Base-by-base conservation (phyloP, 352 stramenopile species). In the Globisporangium orthogonon region DNA sequence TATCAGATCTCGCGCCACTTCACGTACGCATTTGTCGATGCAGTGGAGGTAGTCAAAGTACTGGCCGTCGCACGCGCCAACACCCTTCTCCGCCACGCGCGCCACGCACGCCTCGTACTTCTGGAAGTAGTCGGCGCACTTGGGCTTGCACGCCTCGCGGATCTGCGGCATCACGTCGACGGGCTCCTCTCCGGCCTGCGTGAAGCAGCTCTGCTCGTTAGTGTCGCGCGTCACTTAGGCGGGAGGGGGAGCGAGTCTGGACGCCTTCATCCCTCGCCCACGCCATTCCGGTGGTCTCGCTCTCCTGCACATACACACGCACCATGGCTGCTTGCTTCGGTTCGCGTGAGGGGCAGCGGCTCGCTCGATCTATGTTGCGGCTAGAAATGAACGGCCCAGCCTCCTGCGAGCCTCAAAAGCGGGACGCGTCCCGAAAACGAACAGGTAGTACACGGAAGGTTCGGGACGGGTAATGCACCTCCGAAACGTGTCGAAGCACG, bases 21-120 rank as follows among this genome's bases (percentile, higher is more conserved):
- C 15, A 83, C 81, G 51, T 88, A 96, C 89, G 74, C 94, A 98
- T 85, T 97, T 88, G 73, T 98, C 94, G 55, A 98, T 86, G 73
- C 94, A 98, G 78, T 97, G 87, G 64, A 97, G 78, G 62, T 91
- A 89, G 73, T 98, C 94, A 66, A 97, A 98, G 74, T 97, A 98
- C 81, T 97, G 96, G 64, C 89, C 90, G 65, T 97, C 91, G 70
- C 94, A 98, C 55, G 89, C 81, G 39, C 91, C 92, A 40, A 97
- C 87, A 51, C 89, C 89, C 74, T 96, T 97, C 62, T 78, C 79
- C 51, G 82, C 85, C 63, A 98, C 95, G 61, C 94, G 87, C 60
- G 94, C 76, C 49, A 96, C 73, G 69, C 94, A 98, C 15, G 77
- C 88, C 58, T 96, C 78, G 74, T 98, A 98, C 65, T 86, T 84